Evolutionary conservation across 2,329 filamentous ascomycete genomes (phyloP).

Genomic region (Fusarium sp.): DNA sequence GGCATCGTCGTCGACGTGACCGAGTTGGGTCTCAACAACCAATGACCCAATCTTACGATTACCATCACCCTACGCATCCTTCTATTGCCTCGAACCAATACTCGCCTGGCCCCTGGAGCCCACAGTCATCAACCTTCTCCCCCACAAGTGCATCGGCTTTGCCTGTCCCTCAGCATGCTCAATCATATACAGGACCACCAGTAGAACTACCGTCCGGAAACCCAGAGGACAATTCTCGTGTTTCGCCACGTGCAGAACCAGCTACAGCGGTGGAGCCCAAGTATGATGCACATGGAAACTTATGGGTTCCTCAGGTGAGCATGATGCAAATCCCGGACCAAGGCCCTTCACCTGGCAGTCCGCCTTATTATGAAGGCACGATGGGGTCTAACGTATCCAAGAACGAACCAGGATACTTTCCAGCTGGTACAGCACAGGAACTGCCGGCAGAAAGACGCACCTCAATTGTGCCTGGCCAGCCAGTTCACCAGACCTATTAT

Average conservation of each 20-base stretch:
- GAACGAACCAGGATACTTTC: conserved; percentile 34
- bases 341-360: conserved; percentile 36
- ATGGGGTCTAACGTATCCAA: conserved; percentile 35
- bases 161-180: conserved; percentile 35
- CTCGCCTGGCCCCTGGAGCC: conserved; percentile 46
- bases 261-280: conserved; percentile 43
- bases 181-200: conserved; percentile 44
- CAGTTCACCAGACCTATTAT: conserved; percentile 45
- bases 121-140: conserved; percentile 41
- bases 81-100: conserved; percentile 39
- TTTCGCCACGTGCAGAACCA: conserved; percentile 35
- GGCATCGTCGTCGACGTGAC: conserved; percentile 28
- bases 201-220: conserved; percentile 46
- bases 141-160: conserved; percentile 38
- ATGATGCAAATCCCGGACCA: conserved; percentile 47
- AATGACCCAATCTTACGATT: conserved; percentile 44
- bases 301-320: conserved; percentile 53
- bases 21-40: conserved; percentile 42
- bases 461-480: conserved; percentile 19
- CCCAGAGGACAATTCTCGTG: conserved; percentile 19
- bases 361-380: conserved; percentile 36
- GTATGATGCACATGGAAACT: conserved; percentile 50
- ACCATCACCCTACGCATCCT: conserved; percentile 42
- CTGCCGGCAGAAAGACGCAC: conserved; percentile 39
- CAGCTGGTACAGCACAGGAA: conserved; percentile 43